Evolutionary conservation across 2,329 filamentous ascomycete species (phyloP).

Genomic region (Aspergillus vadensis): DNA sequence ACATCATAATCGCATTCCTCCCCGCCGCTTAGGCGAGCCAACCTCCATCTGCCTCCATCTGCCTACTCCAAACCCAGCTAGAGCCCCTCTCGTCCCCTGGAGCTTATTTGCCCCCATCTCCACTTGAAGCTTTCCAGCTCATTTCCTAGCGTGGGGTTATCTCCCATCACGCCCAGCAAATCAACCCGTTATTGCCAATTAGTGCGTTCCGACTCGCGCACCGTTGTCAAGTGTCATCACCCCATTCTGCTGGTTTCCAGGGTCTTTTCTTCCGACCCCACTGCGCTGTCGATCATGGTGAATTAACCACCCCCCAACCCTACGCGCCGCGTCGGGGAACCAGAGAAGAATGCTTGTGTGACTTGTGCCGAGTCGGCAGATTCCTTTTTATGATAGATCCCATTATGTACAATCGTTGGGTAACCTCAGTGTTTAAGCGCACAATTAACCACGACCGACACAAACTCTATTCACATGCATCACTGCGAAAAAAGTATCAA

Average conservation of each 20-base stretch:
- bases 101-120: conserved; percentile 3
- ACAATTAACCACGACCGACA: no score
- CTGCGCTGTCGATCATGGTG: background rate
- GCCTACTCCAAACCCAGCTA: background rate
- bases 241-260: background rate
- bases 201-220: background rate
- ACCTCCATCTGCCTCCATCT: background rate
- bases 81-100: background rate
- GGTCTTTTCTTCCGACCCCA: background rate
- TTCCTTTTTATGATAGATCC: background rate
- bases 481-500: no score
- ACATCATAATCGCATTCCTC: background rate
- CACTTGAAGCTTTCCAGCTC: conserved; percentile 2
- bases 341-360: conserved; percentile 1
- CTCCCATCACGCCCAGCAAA: background rate
- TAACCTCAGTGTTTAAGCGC: no score
- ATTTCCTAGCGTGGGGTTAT: background rate
- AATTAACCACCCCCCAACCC: background rate
- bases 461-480: no score
- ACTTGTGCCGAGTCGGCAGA: background rate
- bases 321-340: background rate
- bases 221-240: background rate
- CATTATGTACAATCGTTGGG: background rate
- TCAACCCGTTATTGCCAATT: background rate
- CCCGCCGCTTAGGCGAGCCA: background rate